Conservation (phyloP, 1,139 yeast genomes). For the Pichia sp. region DNA sequence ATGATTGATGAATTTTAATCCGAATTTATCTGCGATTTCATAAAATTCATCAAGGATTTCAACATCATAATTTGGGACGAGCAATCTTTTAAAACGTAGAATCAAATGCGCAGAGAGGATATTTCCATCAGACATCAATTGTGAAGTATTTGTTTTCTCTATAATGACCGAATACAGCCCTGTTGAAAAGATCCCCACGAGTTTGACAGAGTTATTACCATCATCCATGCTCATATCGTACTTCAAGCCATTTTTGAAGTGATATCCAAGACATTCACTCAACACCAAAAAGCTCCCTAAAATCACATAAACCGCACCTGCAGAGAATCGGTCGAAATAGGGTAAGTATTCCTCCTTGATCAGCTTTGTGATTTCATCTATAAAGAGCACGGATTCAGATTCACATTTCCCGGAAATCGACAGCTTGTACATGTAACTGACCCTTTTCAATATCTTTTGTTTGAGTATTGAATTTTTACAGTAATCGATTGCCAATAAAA, state of each 20-base stretch:
- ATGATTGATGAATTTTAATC: constrained; percentile 1
- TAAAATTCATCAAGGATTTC: constrained; percentile 9
- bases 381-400: constrained; percentile 1
- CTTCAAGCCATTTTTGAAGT: constrained; percentile 14
- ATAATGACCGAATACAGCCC: constrained; percentile 16
- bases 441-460: constrained; percentile 7
- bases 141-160: constrained; percentile 5
- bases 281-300: constrained; percentile 7
- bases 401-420: constrained; percentile 8
- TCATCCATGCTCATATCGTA: constrained; percentile 8
- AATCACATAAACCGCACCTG: too few relatives aligned
- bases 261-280: constrained; percentile 13
- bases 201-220: constrained; percentile 10
- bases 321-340: too few relatives aligned
- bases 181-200: constrained; percentile 15
- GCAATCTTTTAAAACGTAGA: constrained; percentile 5
- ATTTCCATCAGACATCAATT: not conserved
- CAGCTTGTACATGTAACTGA: constrained; percentile 2
- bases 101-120: constrained; percentile 7
- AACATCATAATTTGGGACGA: not conserved
- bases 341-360: constrained; percentile 12
- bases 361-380: constrained; percentile 5
- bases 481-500: constrained; percentile 7
- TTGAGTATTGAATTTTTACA: constrained; percentile 11
- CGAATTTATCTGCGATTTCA: constrained; percentile 9